phyloP scores from a whole-genome alignment of 805 yeast genomes.

The Kazachstania taianensis region DNA sequence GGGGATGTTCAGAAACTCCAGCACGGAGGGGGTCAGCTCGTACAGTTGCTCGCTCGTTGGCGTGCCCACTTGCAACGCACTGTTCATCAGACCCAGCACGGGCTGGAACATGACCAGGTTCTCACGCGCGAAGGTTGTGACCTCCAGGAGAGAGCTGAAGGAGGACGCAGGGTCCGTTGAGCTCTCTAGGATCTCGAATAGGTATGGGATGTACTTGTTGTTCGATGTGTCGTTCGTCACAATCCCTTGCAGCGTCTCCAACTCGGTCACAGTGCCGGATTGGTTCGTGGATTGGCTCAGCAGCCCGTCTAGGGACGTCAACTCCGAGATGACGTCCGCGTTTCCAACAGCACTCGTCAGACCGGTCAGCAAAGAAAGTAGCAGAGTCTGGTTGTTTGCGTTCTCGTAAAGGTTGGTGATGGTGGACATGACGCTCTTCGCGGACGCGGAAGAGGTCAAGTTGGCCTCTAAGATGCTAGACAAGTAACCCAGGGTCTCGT shows the following conservation, averaged over 20 bases:
- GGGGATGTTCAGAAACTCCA: slow-evolving; percentile 21
- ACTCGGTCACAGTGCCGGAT: slow-evolving; percentile 12
- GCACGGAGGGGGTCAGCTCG: slow-evolving; percentile 17
- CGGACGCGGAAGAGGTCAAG: slow-evolving; percentile 16
- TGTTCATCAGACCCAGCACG: slow-evolving; percentile 13
- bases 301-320: slow-evolving; percentile 16
- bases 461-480: slow-evolving; percentile 13
- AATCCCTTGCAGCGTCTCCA: slow-evolving; percentile 13
- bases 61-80: slow-evolving; percentile 8
- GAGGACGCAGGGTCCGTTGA: slow-evolving; percentile 20
- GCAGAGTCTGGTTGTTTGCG: slow-evolving; percentile 13
- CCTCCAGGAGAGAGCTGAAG: slow-evolving; percentile 16
- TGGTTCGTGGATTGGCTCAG: slow-evolving; percentile 16
- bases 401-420: slow-evolving; percentile 12
- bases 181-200: slow-evolving; percentile 15
- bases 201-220: slow-evolving; percentile 15
- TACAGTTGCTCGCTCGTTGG: slow-evolving; percentile 17
- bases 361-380: slow-evolving; percentile 10
- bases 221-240: slow-evolving; percentile 10
- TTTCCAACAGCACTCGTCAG: slow-evolving; percentile 15
- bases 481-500: slow-evolving; percentile 13
- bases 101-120: slow-evolving; percentile 15
- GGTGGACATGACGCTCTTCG: slow-evolving; percentile 15
- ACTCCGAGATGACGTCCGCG: slow-evolving; percentile 7
- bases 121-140: slow-evolving; percentile 18